Conservation (phyloP, 441 rosid genomes). For the Breynia disticha region DNA sequence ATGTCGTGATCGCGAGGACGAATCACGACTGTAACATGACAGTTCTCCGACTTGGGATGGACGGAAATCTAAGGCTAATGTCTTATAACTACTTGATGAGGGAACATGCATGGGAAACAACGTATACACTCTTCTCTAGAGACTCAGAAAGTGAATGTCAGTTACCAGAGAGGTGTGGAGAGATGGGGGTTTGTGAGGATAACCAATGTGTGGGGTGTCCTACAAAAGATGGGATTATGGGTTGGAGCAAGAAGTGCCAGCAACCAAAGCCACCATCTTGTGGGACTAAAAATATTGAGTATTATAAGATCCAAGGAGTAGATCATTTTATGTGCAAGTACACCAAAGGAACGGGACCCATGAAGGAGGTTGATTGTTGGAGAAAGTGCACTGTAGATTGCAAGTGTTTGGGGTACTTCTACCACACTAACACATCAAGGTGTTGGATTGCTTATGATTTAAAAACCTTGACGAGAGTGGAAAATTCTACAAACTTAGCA, state of each 20-base stretch:
- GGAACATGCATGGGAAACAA: slow-evolving; percentile 36
- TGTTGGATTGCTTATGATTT: slow-evolving; percentile 65
- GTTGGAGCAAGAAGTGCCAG: slow-evolving; percentile 24
- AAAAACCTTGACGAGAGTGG: slow-evolving; percentile 41
- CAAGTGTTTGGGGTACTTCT: slow-evolving; percentile 62
- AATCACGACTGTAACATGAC: slow-evolving; percentile 42
- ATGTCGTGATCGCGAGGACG: slow-evolving; percentile 24
- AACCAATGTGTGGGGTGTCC: slow-evolving; percentile 31
- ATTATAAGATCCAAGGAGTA: slow-evolving; percentile 48
- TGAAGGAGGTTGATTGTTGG: slow-evolving; percentile 35
- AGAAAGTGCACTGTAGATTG: slow-evolving; percentile 44
- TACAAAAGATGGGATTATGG: slow-evolving; percentile 14
- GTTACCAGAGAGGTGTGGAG: slow-evolving; percentile 26
- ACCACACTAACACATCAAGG: slow-evolving; percentile 30
- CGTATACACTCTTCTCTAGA: slow-evolving; percentile 32
- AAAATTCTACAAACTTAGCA: slow-evolving; percentile 43
- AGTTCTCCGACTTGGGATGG: slow-evolving; percentile 36
- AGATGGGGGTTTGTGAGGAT: slow-evolving; percentile 19
- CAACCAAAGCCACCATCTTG: slow-evolving; percentile 21
- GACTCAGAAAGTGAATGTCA: slow-evolving; percentile 39
- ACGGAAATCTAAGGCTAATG: slow-evolving; percentile 41
- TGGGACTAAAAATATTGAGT: slow-evolving; percentile 23
- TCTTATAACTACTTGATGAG: slow-evolving; percentile 33
- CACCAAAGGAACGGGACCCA: slow-evolving; percentile 33
- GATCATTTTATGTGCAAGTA: slow-evolving; percentile 48